Evolutionary conservation across 345 rosid genomes (phyloP), one percentile per base, ranked within the genome.

Genomic region (Gossypium australe): DNA sequence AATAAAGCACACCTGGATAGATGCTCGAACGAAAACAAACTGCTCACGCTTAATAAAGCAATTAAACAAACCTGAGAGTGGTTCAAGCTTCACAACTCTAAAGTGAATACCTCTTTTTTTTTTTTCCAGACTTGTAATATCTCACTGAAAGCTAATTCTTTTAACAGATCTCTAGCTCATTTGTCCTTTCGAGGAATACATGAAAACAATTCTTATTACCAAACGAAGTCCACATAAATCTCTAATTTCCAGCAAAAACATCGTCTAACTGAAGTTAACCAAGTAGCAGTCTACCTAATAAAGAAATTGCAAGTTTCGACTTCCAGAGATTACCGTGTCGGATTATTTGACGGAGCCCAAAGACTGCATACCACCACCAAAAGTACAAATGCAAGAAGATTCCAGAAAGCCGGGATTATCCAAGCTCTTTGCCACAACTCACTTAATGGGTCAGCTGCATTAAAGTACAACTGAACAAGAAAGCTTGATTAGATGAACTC

Each of bases 381-480:
- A 67, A 86, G 84, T 24, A 77, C n/a, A 84, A 73, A 84, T 6
- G 87, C 78, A 56, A 84, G 85, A 76, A 83, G 76, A 71, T 70
- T 78, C 86, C 89, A 86, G 83, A 86, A 84, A 72, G 87, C 89
- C 0, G 89, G 84, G 77, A 84, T 84, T 70, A 81, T 75, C 87
- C 87, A 84, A 48, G 87, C 84, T 61, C 73, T 80, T 71, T 58
- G 80, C 87, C 86, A 86, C 67, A 79, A 68, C 77, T 86, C 89
- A 72, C 87, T 82, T 75, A 86, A 80, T 4, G 86, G 85, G 70
- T 86, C 87, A 20, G 83, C 83, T 27, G 89, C 87, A 76, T 84
- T 86, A 24, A 81, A 84, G 73, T 84, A 84, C 61, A 86, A 66
- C 87, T 86, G 81, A 59, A 52, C 70, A 70, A 81, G 48, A 52